These are phyloP conservation scores for Noccaea bulbosa DNA, from an alignment of 345 rosid species.

Conservation along the genomic window DNA sequence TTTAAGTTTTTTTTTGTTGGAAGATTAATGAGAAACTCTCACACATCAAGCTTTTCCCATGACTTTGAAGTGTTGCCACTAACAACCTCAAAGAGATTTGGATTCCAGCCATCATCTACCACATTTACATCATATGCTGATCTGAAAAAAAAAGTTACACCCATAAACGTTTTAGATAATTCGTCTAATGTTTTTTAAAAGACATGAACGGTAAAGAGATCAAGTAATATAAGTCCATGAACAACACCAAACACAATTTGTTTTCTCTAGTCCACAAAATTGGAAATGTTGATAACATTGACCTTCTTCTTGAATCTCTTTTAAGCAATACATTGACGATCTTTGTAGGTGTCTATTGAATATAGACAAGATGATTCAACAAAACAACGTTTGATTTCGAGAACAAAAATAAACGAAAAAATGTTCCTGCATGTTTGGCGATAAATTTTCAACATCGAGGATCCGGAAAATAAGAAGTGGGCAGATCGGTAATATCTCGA, in stretches of 20 bases:
- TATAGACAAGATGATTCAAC: no score
- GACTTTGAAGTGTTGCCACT: conserved; percentile 70
- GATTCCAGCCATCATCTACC: conserved; percentile 67
- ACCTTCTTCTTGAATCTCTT: neutral
- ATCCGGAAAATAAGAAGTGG: neutral
- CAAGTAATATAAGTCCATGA: no score
- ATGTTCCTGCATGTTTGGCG: neutral
- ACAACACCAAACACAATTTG: no score
- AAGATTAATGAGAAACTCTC: conserved; percentile 36
- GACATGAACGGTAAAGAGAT: no score
- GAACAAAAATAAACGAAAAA: no score
- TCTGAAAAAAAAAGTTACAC: conserved; percentile 46
- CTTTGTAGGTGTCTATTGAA: no score
- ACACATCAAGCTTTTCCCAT: conserved; percentile 90
- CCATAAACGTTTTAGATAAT: neutral
- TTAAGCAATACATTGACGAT: neutral
- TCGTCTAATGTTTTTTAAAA: neutral
- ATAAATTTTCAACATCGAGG: neutral
- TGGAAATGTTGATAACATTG: neutral
- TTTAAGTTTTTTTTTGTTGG: neutral
- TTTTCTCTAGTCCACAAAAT: neutral
- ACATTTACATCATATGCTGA: conserved; percentile 76
- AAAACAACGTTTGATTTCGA: no score
- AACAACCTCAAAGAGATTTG: conserved; percentile 57
- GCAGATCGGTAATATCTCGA: neutral